These are phyloP conservation scores for Hemisphaericaspora xylanilytica DNA, from an alignment of 1,139 yeast species.

Conservation along the genomic window DNA sequence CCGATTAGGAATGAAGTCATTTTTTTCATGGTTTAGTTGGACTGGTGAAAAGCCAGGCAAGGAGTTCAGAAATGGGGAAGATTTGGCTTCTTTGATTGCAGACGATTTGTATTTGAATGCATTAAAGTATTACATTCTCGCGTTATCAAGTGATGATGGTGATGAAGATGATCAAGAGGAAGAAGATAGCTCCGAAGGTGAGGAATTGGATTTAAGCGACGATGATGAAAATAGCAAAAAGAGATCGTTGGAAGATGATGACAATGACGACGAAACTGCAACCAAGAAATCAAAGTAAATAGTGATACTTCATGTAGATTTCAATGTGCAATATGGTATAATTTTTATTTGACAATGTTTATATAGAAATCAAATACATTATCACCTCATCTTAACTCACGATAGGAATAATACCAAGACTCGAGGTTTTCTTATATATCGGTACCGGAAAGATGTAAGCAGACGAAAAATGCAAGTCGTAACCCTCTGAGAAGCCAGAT, in stretches of 20 bases:
- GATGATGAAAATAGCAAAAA: conserved; percentile 33
- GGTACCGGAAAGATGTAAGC: too few relatives aligned
- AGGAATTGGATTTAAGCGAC: conserved; percentile 54
- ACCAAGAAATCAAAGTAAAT: conserved; percentile 1
- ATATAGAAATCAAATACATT: too few relatives aligned
- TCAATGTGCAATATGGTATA: too few relatives aligned
- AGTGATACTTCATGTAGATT: too few relatives aligned
- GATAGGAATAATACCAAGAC: too few relatives aligned
- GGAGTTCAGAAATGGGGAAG: conserved; percentile 72
- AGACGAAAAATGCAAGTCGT: too few relatives aligned
- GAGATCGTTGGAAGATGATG: conserved; percentile 13
- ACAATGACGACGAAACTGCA: neutral
- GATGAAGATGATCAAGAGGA: conserved; percentile 44
- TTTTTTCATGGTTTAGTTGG: conserved; percentile 75
- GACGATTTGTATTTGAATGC: conserved; percentile 74
- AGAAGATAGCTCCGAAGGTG: conserved; percentile 54
- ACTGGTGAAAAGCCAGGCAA: conserved; percentile 72
- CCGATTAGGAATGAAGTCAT: conserved; percentile 68
- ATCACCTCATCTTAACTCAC: too few relatives aligned
- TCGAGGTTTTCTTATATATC: too few relatives aligned
- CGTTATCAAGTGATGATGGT: conserved; percentile 57
- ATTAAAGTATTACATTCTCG: conserved; percentile 69
- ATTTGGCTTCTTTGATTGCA: conserved; percentile 57
- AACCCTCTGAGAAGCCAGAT: too few relatives aligned
- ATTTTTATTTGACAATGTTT: too few relatives aligned